Base-by-base conservation (phyloP, 2,329 filamentous ascomycete species). In the Aspergillus clavatus region DNA sequence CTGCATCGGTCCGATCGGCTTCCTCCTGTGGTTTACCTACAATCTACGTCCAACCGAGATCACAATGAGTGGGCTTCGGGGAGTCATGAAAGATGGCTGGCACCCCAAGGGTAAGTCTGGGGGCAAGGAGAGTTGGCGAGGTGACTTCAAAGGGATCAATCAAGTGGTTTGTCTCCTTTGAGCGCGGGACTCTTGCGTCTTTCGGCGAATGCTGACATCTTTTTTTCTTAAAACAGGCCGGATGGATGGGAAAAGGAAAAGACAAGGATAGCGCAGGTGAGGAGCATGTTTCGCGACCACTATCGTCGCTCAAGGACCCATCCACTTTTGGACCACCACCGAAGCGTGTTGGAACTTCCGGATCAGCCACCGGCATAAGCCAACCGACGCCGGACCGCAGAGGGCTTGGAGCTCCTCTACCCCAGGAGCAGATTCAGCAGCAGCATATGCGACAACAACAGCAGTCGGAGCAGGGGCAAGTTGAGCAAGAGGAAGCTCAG, bases 281-380 rank as follows among this genome's bases (percentile, higher is more conserved):
- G 26, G 72, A 77, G 19, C 80, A 81, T 52, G 69, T 76, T 42
- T 76, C 79, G 5, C 74, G 76, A 12, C 89, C 89, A 1, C 70
- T 94, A 35, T 75, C 81, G 7, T 75, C 80, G 3, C 76, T 95
- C 23, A 83, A 81, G 62, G 89, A 95, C 61, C 89, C 88, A 1
- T 66, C 80, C 1, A 79, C 81, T 12, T 95, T 95, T 62, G 88
- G 80, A 2, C 87, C 89, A 19, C 89, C 89, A 21, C 89, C 89
- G 0, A 90, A 81, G 57, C 85, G 79, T 50, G 66, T 72, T 45
- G 72, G 73, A 40, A 76, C 74, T 52, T 69, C 77, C 60, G 68
- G 72, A 45, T 68, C 66, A 11, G 66, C 64, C 5, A 68, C 73
- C 3, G 58, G 73, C 11, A 64, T 70, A 23, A 71, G 73, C 41